phyloP scores from a whole-genome alignment of 2,329 filamentous ascomycete species.

The Claviceps sp. region DNA sequence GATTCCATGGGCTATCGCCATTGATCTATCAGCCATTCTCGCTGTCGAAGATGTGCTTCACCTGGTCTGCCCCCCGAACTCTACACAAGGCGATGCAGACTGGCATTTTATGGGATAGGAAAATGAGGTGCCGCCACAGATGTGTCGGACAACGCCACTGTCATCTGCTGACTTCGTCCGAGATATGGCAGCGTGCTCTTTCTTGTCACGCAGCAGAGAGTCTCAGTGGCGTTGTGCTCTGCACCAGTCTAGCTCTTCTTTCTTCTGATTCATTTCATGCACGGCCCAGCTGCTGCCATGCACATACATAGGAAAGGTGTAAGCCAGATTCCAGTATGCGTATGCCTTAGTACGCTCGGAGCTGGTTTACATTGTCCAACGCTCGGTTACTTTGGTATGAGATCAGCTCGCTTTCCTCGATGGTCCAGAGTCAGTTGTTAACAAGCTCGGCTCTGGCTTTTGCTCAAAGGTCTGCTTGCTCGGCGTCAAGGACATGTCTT shows the following conservation, averaged over 20 bases:
- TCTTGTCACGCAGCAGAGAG: constrained; percentile 25
- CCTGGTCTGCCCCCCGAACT: constrained; percentile 3
- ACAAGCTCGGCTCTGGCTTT: constrained; percentile 40
- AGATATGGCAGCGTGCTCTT: constrained; percentile 21
- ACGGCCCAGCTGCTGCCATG: constrained; percentile 29
- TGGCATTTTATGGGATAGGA: constrained; percentile 25
- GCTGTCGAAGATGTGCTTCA: constrained; percentile 17
- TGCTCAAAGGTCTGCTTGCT: constrained; percentile 18
- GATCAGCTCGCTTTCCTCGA: constrained; percentile 38
- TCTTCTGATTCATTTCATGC: constrained; percentile 21
- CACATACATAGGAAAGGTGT: constrained; percentile 23
- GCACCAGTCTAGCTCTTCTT: constrained; percentile 35
- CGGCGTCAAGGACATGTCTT: too few relatives aligned
- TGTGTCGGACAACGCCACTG: constrained; percentile 24
- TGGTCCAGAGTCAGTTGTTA: constrained; percentile 27
- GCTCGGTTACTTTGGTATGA: constrained; percentile 39
- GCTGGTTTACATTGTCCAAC: constrained; percentile 26
- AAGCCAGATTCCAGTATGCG: constrained; percentile 15
- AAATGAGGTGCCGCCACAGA: constrained; percentile 31
- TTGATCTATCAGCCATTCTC: constrained; percentile 24
- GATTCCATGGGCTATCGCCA: constrained; percentile 24
- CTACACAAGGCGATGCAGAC: constrained; percentile 20
- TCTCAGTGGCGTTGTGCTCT: constrained; percentile 32
- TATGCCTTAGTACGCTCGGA: too few relatives aligned
- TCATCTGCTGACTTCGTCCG: constrained; percentile 23